Base-by-base conservation (phyloP, 805 yeast species). In the Yarrowia bubula region DNA sequence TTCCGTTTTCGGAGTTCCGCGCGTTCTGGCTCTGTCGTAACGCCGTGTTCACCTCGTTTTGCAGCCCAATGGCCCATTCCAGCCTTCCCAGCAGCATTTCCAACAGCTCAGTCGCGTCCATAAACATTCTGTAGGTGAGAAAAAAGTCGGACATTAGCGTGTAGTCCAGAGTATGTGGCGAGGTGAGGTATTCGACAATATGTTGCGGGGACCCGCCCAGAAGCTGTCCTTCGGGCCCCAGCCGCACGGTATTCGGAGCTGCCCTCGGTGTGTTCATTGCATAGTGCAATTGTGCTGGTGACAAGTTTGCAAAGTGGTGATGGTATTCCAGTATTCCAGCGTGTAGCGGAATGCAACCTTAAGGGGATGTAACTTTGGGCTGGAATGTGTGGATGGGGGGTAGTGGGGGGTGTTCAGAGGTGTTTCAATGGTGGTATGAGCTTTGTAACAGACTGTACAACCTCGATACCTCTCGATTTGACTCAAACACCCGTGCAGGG, bases 61-160 rank as follows among this genome's bases (percentile, higher is more conserved):
- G 61, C 5, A 65, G n/a, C 44, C 64, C 38, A 39, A 89, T 75
- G 28, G 91, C 84, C 96, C 97, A 90, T 10, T 84, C 79, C 41
- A 91, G 77, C 62, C 98, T 80, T 28, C 86, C 80, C 28, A 87
- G 71, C 38, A 92, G 76, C 38, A 88, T 75, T 65, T 83, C 82
- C 73, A 91, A 76, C 15, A 93, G 79, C 11, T 84, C 81, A 15
- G 77, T 72, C n/a, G 87, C 75, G 15, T 84, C 77, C 42, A 88
- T 77, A 72, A 89, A 92, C 64, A 86, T 81, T 60, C 98, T 80
- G 75, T 84, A 92, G 0, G 96, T 86, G 60, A 93, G 80, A 74
- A 93, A 90, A 74, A 95, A 92, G 76, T 95, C 98, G 55, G 92
- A 84, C 65, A 92, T 77, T 43, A 88, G 80, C 67, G 85, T 84